Base-by-base conservation (phyloP, 2,329 filamentous ascomycete genomes). In the Paraconiothyrium brasiliense region DNA sequence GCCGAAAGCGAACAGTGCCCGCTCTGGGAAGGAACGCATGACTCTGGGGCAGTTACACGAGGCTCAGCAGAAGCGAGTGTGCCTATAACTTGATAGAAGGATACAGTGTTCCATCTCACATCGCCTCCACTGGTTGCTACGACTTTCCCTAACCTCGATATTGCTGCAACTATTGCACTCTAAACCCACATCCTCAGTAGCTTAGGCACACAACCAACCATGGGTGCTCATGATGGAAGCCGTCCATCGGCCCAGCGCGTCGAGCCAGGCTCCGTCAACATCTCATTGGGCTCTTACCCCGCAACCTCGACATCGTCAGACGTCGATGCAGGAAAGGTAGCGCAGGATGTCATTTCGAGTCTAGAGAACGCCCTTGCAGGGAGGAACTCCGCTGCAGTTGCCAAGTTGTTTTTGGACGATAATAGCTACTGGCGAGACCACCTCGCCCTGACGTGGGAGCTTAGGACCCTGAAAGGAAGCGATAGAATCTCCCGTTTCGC, bases 401-500 rank as follows among this genome's bases (percentile, higher is more conserved):
- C 71, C 1, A 63, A 74, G 4, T 78, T 87, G 0, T 87, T 88
- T 65, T 66, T 84, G 2, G 75, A 83, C 11, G 79, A 84, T 44
- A 80, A 84, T 41, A 79, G 83, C 24, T 87, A 84, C 70, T 89
- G 86, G 86, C 80, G 86, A 41, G 87, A 89, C 67, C 84, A 88
- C 57, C 80, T 89, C 3, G 83, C 79, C 7, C 69, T 89, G 10
- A 83, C 84, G 0, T 88, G 86, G 83, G 82, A 86, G 37, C 80
- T 87, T 27, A 84, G 81, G 39, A 89, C 87, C 0, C 67, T 85
- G n/a, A 73, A 76, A 54, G 73, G 71, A 82, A 84, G 64, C 82
- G 83, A 13, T 70, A 74, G 50, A 65, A 80, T 54, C 78, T 77
- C 34, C 83, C 86, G 48, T 44, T 70, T 55, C 54, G 70, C 76